Percentiles rank a stretch among this genome's conserved stretches.
Evolutionary conservation across 768 basidiomycete genomes (phyloP).

Genomic region (Naganishia vishniacii): DNA sequence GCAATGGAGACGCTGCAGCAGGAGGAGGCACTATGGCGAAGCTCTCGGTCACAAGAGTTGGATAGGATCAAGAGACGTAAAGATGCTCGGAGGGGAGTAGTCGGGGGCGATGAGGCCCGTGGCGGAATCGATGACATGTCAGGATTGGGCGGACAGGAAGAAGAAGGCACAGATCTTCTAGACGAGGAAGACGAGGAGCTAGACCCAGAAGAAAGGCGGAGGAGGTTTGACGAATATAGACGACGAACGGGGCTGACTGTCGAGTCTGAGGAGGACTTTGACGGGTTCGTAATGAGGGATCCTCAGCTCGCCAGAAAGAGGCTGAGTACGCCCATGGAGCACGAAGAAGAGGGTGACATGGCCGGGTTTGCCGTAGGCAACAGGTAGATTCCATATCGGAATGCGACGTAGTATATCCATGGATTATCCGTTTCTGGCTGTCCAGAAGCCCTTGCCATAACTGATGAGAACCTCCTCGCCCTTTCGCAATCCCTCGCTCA

Average conservation of each 20-base stretch:
- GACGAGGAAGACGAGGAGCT: neutral
- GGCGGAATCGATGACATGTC: neutral
- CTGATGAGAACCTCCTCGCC: constrained; percentile 80
- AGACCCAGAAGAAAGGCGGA: constrained; percentile 1
- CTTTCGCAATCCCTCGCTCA: constrained; percentile 58
- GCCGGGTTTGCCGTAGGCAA: neutral
- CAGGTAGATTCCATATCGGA: no score
- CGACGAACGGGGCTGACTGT: neutral
- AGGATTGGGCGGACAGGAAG: neutral
- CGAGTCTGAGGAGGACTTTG: neutral
- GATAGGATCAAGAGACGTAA: constrained; percentile 40
- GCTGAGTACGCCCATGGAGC: constrained; percentile 12
- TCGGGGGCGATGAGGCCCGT: neutral
- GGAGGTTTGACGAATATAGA: constrained; percentile 12
- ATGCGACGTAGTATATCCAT: no score
- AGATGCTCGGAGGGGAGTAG: constrained; percentile 29
- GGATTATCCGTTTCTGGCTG: constrained; percentile 48
- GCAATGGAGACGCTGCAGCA: constrained; percentile 36
- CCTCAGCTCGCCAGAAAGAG: neutral
- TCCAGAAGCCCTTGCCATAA: constrained; percentile 86
- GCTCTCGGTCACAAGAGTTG: constrained; percentile 32
- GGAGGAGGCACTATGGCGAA: constrained; percentile 41
- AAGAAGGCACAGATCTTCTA: neutral
- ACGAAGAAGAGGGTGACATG: neutral
- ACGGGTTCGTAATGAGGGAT: constrained; percentile 1